phyloP scores from a whole-genome alignment of 2,329 filamentous ascomycete species.

The Arthrobotrys entomopaga region DNA sequence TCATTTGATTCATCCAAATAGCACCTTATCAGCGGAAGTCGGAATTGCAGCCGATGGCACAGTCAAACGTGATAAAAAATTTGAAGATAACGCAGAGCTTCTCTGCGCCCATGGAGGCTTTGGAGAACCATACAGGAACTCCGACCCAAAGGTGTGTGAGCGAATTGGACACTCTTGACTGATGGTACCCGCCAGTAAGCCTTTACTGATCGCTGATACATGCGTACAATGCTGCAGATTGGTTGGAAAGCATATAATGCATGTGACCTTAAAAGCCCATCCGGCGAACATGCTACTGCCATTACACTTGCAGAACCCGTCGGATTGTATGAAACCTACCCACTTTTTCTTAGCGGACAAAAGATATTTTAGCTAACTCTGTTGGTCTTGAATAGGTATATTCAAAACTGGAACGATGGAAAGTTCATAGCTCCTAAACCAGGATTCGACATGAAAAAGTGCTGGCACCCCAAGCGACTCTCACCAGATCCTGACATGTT shows the following conservation, averaged over 20 bases:
- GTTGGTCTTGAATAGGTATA: not conserved
- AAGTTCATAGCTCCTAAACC: not conserved
- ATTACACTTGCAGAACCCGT: slow-evolving; percentile 15
- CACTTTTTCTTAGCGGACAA: not conserved
- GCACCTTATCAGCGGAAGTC: slow-evolving; percentile 44
- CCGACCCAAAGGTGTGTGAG: slow-evolving; percentile 19
- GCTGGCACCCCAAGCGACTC: not conserved
- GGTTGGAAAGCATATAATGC: slow-evolving; percentile 7
- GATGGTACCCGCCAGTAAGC: not conserved
- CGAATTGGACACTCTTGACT: too few species aligned
- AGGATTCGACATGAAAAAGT: not conserved
- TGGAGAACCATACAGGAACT: slow-evolving; percentile 16
- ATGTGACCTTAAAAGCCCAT: not conserved
- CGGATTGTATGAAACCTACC: slow-evolving; percentile 16
- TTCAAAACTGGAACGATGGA: not conserved
- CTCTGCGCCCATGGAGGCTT: slow-evolving; percentile 12
- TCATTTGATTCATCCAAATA: slow-evolving; percentile 48
- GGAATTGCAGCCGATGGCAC: slow-evolving; percentile 22
- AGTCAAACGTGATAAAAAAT: not conserved
- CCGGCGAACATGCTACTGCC: not conserved
- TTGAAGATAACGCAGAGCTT: not conserved
- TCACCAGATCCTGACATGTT: not conserved
- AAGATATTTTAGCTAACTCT: not conserved
- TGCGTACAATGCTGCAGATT: slow-evolving; percentile 16
- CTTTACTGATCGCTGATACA: not conserved